phyloP scores from a whole-genome alignment of 2,329 filamentous ascomycete genomes.

The Diaporthe vaccinii region DNA sequence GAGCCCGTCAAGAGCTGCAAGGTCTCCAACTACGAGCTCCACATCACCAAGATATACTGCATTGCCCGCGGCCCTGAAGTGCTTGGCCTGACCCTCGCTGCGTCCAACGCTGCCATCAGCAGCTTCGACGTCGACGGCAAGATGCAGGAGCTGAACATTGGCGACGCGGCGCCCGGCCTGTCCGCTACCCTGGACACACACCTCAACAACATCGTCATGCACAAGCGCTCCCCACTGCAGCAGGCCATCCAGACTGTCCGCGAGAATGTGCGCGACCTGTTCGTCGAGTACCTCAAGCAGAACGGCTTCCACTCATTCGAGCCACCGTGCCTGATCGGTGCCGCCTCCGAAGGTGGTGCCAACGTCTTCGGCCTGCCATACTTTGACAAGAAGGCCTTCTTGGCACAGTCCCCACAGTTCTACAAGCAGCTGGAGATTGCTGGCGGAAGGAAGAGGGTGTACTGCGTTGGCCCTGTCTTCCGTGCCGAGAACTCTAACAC shows the following conservation, averaged over 20 bases:
- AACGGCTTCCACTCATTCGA: slow-evolving; percentile 87
- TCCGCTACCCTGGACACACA: slow-evolving; percentile 88
- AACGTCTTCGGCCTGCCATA: slow-evolving; percentile 94
- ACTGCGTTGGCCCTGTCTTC: slow-evolving; percentile 85
- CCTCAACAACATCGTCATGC: slow-evolving; percentile 92
- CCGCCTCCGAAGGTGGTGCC: slow-evolving; percentile 91
- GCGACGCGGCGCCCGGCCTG: slow-evolving; percentile 56
- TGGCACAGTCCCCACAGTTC: slow-evolving; percentile 86
- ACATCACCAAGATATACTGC: slow-evolving; percentile 87
- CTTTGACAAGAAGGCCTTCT: slow-evolving; percentile 85
- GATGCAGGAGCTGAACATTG: slow-evolving; percentile 57
- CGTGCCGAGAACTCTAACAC: slow-evolving; percentile 90
- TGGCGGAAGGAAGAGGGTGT: slow-evolving; percentile 81
- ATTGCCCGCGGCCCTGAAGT: slow-evolving; percentile 74
- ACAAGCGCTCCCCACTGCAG: slow-evolving; percentile 91
- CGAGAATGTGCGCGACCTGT: slow-evolving; percentile 54
- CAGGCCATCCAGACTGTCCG: slow-evolving; percentile 75
- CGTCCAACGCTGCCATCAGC: slow-evolving; percentile 67
- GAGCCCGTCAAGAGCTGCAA: slow-evolving; percentile 91
- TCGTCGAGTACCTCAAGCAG: slow-evolving; percentile 75
- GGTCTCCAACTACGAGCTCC: slow-evolving; percentile 85
- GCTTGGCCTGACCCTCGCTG: slow-evolving; percentile 69
- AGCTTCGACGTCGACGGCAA: slow-evolving; percentile 70
- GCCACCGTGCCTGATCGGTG: slow-evolving; percentile 88
- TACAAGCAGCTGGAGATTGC: slow-evolving; percentile 92